phyloP scores from a whole-genome alignment of 768 basidiomycete species.

The Asterophora lycoperdoides region DNA sequence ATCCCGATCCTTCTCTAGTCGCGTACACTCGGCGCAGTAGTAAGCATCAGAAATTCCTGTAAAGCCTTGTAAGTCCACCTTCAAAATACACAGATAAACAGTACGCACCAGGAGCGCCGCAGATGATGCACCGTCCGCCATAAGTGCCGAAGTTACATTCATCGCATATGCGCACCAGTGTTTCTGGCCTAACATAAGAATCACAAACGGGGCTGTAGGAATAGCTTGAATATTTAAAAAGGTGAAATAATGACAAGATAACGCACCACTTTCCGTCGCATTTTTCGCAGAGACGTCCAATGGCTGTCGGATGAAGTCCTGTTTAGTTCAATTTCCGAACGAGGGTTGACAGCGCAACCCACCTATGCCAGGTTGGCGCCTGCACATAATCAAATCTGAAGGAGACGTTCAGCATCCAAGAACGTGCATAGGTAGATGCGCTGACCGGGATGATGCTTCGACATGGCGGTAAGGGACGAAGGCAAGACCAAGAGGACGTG shows the following conservation, averaged over 20 bases:
- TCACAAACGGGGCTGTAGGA: constrained; percentile 89
- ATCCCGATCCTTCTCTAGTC: constrained; percentile 95
- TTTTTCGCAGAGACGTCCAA: constrained; percentile 97
- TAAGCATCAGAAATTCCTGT: constrained; percentile 97
- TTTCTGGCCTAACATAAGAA: constrained; percentile 98
- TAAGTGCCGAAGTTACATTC: constrained; percentile 99
- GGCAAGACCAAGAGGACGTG: not conserved
- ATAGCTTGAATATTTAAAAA: not conserved
- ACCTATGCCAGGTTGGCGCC: constrained; percentile 97
- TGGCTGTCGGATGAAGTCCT: constrained; percentile 52
- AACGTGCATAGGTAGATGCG: not conserved
- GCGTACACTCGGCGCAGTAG: constrained; percentile 97
- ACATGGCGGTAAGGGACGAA: constrained; percentile 47
- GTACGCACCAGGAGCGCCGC: constrained; percentile 82
- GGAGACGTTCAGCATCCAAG: constrained; percentile 6
- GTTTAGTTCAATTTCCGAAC: constrained; percentile 10
- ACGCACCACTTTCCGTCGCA: constrained; percentile 98
- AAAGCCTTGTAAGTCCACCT: not conserved
- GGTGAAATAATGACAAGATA: not conserved
- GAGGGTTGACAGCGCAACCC: constrained; percentile 20
- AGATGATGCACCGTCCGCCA: constrained; percentile 97
- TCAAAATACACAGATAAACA: not conserved
- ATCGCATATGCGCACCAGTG: constrained; percentile 96
- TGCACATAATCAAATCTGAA: constrained; percentile 95
- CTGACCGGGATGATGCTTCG: constrained; percentile 84